phyloP scores from a whole-genome alignment of 176 grass and related monocot species.

The Juncus inflexus region DNA sequence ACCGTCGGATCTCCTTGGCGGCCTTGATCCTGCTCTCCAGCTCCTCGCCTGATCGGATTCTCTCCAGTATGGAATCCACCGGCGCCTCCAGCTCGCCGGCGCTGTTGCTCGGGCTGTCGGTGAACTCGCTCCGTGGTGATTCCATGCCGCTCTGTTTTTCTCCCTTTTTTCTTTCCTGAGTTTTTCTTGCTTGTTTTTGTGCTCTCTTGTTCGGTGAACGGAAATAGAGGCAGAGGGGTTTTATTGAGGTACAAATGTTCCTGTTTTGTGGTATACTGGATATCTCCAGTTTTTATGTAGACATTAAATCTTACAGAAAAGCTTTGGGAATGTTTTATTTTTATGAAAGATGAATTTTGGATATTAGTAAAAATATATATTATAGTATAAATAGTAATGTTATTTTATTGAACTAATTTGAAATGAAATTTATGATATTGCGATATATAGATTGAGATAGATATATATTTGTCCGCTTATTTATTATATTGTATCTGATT shows the following conservation, averaged over 20 bases:
- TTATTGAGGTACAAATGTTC: neutral
- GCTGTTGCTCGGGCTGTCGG: neutral
- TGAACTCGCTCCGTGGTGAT: slow-evolving; percentile 13
- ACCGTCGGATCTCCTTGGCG: slow-evolving; percentile 35
- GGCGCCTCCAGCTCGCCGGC: neutral
- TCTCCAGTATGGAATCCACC: slow-evolving; percentile 28
- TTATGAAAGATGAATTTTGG: too few species aligned
- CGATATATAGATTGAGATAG: too few species aligned
- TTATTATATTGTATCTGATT: too few species aligned
- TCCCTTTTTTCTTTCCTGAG: neutral
- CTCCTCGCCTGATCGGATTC: slow-evolving; percentile 24
- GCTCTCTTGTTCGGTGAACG: slow-evolving; percentile 26
- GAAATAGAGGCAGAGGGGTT: slow-evolving; percentile 16
- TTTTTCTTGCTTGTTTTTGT: slow-evolving; percentile 7
- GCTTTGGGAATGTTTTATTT: too few species aligned
- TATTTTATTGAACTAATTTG: too few species aligned
- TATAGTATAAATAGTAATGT: too few species aligned
- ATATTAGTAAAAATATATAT: too few species aligned
- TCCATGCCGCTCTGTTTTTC: slow-evolving; percentile 12
- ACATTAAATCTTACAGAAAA: too few species aligned
- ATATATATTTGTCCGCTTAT: too few species aligned
- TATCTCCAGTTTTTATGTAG: neutral
- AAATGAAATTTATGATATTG: too few species aligned
- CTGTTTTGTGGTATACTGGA: neutral
- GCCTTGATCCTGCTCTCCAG: slow-evolving; percentile 31